phyloP scores from a whole-genome alignment of 2,329 filamentous ascomycete species.

The Colletotrichum phormii region DNA sequence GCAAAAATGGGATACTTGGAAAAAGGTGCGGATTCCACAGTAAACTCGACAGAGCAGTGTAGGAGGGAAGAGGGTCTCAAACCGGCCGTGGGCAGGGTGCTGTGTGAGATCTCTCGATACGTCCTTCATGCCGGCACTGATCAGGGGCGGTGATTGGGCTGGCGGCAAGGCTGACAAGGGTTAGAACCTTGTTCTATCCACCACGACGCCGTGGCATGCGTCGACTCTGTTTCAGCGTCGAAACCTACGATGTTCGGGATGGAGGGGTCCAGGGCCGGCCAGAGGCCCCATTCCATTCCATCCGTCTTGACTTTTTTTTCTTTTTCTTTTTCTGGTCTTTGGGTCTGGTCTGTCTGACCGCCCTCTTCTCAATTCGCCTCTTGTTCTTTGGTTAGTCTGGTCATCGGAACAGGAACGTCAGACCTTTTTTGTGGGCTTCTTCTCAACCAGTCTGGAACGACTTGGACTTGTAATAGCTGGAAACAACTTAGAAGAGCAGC shows the following conservation, averaged over 20 bases:
- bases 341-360: not conserved
- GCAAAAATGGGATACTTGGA: not conserved
- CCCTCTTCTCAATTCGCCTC: not conserved
- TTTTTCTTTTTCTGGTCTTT: not conserved
- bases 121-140: constrained; percentile 42
- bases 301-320: not conserved
- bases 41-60: not conserved
- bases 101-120: constrained; percentile 42
- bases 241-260: constrained; percentile 59
- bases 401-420: constrained; percentile 9
- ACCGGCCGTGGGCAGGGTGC: constrained; percentile 42
- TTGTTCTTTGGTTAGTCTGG: not conserved
- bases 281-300: constrained; percentile 1
- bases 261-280: constrained; percentile 26
- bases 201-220: constrained; percentile 40
- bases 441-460: not conserved
- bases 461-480: not conserved
- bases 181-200: constrained; percentile 29
- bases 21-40: not conserved
- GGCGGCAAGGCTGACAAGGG: constrained; percentile 48
- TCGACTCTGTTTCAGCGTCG: constrained; percentile 55
- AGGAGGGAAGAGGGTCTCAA: constrained; percentile 42
- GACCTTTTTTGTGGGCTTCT: not conserved
- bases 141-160: constrained; percentile 45
- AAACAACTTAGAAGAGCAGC: not conserved